Evolutionary conservation across 345 rosid genomes (phyloP).

Genomic region (Mangifera indica): DNA sequence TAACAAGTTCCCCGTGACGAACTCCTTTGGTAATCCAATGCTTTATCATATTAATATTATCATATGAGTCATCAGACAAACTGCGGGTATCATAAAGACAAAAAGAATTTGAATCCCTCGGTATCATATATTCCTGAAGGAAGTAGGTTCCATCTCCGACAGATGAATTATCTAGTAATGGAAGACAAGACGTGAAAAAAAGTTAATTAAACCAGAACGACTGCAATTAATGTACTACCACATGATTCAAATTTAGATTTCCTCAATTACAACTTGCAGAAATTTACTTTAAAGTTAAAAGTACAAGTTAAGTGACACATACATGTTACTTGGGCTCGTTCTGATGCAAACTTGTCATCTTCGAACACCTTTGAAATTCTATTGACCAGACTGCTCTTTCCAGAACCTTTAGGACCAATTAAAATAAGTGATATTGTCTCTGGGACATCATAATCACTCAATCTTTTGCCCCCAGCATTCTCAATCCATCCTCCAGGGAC

Average conservation of each 20-base stretch:
- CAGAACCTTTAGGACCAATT: slow-evolving; percentile 78
- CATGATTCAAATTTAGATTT: not conserved
- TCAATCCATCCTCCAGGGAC: slow-evolving; percentile 67
- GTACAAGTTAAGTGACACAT: slow-evolving; percentile 15
- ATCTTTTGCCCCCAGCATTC: slow-evolving; percentile 30
- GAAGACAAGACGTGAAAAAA: not conserved
- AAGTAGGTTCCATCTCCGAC: slow-evolving; percentile 62
- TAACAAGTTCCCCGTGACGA: slow-evolving; percentile 50
- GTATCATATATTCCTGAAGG: slow-evolving; percentile 71
- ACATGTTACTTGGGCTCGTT: slow-evolving; percentile 90
- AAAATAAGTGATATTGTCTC: slow-evolving; percentile 54
- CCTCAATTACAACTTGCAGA: not conserved
- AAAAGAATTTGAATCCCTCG: slow-evolving; percentile 60
- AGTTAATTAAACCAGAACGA: not conserved
- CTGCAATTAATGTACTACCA: not conserved
- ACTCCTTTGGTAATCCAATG: slow-evolving; percentile 68
- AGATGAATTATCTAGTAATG: slow-evolving; percentile 41
- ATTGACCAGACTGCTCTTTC: slow-evolving; percentile 84
- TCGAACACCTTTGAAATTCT: slow-evolving; percentile 62
- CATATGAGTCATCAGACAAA: slow-evolving; percentile 37
- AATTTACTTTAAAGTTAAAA: slow-evolving; percentile 3
- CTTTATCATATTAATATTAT: slow-evolving; percentile 46
- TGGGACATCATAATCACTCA: slow-evolving; percentile 48
- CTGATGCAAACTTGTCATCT: slow-evolving; percentile 51
- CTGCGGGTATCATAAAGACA: slow-evolving; percentile 71